Evolutionary conservation across 495 filamentous ascomycete species (phyloP), one percentile per base, ranked within the genome.

Genomic region (Jackrogersella multiformis): DNA sequence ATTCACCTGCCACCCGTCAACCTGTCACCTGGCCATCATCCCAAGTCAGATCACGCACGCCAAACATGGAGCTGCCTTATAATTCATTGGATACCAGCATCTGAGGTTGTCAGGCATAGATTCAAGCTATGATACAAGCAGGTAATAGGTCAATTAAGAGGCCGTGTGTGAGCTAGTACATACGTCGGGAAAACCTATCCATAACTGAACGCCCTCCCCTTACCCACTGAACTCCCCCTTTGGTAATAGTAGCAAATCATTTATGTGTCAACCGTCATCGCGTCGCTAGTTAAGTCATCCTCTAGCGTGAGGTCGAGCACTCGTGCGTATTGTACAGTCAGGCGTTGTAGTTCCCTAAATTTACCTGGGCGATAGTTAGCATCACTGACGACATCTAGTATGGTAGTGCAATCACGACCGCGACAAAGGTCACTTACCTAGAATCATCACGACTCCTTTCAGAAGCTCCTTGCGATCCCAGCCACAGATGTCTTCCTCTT

Each of bases 301-400:
- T 78, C 85, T 76, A 88, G 84, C 0, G 84, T 86, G 70, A 90
- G 84, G 18, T 81, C 91, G 9, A 96, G 73, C 15, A 94, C 77
- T 46, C 89, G 86, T 16, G 92, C 92, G 69, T 95, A 97, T 64
- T 93, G 93, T n/a, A 96, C 90, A 28, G 92, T 96, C 35, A 96
- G 86, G 5, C 94, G 84, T 74, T 97, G 94, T 24, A 97, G 82
- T 70, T 97, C 94, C 21, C 94, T 89, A 74, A 92, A 91, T 87
- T 97, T 97, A 56, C 94, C 94, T 97, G 60, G 59, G n/a, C 53
- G 32, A 61, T 44, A 52, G 66, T 82, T 67, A 87, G 77, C 41
- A 71, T 48, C n/a, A n/a, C 20, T 20, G 36, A 61, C 32, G 5
- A 18, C 5, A n/a, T 15, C 44, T 9, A 28, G 23, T 15, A 41